Percentiles rank a stretch among this genome's conserved stretches.
phyloP scores from a whole-genome alignment of 1,284 basidiomycete species.

The Anthracocystis setariae region DNA sequence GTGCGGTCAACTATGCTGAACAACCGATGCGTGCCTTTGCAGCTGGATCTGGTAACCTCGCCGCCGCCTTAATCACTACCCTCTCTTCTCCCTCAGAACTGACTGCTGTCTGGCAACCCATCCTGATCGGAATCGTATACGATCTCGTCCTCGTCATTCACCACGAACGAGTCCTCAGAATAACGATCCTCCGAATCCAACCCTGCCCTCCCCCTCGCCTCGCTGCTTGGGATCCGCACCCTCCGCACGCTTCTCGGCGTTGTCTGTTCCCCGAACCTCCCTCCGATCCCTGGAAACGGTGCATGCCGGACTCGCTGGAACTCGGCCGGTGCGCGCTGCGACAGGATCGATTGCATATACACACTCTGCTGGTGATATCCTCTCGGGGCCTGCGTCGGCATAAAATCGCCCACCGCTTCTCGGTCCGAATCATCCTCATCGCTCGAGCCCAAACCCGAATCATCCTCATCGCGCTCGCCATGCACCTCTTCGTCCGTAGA shows the following conservation, averaged over 20 bases:
- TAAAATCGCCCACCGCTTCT: constrained; percentile 73
- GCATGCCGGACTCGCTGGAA: constrained; percentile 28
- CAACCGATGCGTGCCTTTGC: too few relatives aligned
- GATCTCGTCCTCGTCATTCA: constrained; percentile 58
- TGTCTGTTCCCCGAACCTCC: constrained; percentile 33
- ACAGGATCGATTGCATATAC: constrained; percentile 63
- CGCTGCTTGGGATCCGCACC: constrained; percentile 29
- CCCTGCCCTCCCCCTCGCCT: constrained; percentile 19
- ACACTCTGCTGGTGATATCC: constrained; percentile 70
- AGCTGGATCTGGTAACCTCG: too few relatives aligned
- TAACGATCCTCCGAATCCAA: constrained; percentile 48
- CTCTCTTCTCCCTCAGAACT: constrained; percentile 14
- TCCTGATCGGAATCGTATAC: constrained; percentile 37
- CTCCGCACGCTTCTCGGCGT: constrained; percentile 21
- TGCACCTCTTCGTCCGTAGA: constrained; percentile 80
- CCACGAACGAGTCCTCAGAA: constrained; percentile 61
- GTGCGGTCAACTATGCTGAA: too few relatives aligned
- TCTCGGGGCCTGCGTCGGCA: constrained; percentile 77
- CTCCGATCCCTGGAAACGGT: constrained; percentile 53
- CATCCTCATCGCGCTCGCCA: constrained; percentile 69
- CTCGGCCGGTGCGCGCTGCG: constrained; percentile 49
- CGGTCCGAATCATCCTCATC: constrained; percentile 75
- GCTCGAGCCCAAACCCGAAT: constrained; percentile 70
- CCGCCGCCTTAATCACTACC: too few relatives aligned
- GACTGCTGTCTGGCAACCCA: constrained; percentile 32